A percentile compares a stretch with the other conserved stretches of the same genome.
Evolutionary conservation across 345 rosid genomes (phyloP).

Genomic region (Linum lewisii): DNA sequence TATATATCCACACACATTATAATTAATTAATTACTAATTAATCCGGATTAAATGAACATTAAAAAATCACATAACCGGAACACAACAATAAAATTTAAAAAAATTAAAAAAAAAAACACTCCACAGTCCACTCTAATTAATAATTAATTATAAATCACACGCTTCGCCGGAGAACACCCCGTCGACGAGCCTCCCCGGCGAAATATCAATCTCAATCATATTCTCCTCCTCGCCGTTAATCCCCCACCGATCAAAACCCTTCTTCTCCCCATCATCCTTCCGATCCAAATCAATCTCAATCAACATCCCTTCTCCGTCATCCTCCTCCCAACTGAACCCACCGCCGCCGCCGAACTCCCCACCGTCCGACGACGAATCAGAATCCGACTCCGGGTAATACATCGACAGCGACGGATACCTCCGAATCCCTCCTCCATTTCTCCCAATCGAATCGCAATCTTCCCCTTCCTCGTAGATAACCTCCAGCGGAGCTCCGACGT

Average conservation of each 20-base stretch:
- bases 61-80: not conserved
- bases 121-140: not conserved
- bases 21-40: not conserved
- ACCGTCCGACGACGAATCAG: conserved; percentile 43
- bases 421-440: conserved; percentile 10
- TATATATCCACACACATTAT: no score
- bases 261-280: not conserved
- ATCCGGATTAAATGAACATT: not conserved
- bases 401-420: conserved; percentile 43
- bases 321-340: conserved; percentile 47
- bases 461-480: conserved; percentile 72
- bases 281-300: conserved; percentile 60
- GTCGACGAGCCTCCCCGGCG: conserved; percentile 14
- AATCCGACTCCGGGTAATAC: conserved; percentile 55
- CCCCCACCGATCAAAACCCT: not conserved
- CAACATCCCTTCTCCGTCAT: conserved; percentile 39
- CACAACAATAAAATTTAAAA: no score
- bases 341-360: conserved; percentile 22
- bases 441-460: conserved; percentile 5
- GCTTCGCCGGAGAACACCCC: conserved; percentile 7
- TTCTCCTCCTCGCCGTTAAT: conserved; percentile 58
- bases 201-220: conserved; percentile 62
- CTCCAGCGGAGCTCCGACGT: conserved; percentile 70
- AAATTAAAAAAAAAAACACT: not conserved
- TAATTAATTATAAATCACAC: not conserved